Base-by-base conservation (phyloP, 768 basidiomycete genomes). In the Coprinopsis cinerea region DNA sequence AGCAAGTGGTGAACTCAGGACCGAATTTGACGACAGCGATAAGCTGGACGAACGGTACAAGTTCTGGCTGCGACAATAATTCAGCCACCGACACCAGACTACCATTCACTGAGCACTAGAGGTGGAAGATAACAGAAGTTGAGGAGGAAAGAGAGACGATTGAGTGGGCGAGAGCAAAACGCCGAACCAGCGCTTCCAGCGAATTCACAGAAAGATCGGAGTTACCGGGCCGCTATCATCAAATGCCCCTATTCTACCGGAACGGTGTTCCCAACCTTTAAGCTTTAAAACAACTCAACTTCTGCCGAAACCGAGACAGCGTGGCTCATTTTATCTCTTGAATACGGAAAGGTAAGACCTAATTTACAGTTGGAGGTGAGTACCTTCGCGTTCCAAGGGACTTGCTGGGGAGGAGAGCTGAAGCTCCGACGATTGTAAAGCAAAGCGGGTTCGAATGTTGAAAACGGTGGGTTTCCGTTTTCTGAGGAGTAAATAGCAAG, bases 41-140 rank as follows among this genome's bases (percentile, higher is more conserved):
- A 40, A 26, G 24, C 27, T 27, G n/a, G 28, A 45, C 44, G 44
- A 45, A 45, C 44, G 27, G 27, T 7, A 32, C 28, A 46, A 15
- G 44, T 15, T 30, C 25, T 2, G 14, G 18, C 27, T 28, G 13
- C 26, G 26, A 30, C 34, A 39, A 41, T 20, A 27, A 25, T 25
- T 24, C 27, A 47, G 20, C 23, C 7, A 25, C 18, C 44, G 22
- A n/a, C 11, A 45, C 27, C 44, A 45, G 28, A 11, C 44, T 30
- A 28, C 27, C 44, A 45, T 45, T n/a, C 25, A 45, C 11, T 4
- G 25, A n/a, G 4, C 18, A 5, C 25, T n/a, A 13, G 44, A 9
- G 6, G 5, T 45, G n/a, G 25, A n/a, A 28, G 18, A 20, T 20
- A 20, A 11, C 10, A 20, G 37, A 11, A 18, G 18, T 11, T 11